Conservation (phyloP, 73 alveolate genomes). For the Stentor coeruleus region DNA sequence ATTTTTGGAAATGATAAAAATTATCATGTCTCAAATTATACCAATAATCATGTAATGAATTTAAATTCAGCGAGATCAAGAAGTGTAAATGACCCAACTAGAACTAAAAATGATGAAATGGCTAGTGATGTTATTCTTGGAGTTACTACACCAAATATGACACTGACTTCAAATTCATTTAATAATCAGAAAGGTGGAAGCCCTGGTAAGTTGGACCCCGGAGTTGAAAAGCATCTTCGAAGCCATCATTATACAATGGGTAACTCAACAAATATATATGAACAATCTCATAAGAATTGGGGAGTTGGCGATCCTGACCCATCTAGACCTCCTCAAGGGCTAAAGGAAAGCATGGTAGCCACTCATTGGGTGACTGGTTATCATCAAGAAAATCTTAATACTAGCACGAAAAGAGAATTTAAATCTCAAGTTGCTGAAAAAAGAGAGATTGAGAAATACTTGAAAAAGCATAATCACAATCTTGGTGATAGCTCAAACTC, state of each 20-base stretch:
- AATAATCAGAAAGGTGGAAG: not conserved
- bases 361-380: not conserved
- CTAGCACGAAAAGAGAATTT: not conserved
- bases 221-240: not conserved
- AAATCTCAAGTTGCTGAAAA: not conserved
- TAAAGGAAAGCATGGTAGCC: not conserved
- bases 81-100: not conserved
- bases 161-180: not conserved
- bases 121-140: not conserved
- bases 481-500: not conserved
- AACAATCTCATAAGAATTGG: not conserved
- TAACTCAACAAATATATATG: not conserved
- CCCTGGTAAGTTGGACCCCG: conserved; percentile 17
- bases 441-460: not conserved
- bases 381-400: not conserved
- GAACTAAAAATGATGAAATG: not conserved
- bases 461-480: not conserved
- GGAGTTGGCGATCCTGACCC: not conserved
- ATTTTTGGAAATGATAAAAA: not conserved
- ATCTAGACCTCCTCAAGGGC: not conserved
- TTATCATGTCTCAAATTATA: not conserved
- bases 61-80: not conserved
- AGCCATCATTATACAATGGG: conserved; percentile 17
- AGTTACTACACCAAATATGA: not conserved
- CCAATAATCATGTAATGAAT: not conserved